phyloP scores from a whole-genome alignment of 1,284 basidiomycete species.

The Marasmius fiardii region DNA sequence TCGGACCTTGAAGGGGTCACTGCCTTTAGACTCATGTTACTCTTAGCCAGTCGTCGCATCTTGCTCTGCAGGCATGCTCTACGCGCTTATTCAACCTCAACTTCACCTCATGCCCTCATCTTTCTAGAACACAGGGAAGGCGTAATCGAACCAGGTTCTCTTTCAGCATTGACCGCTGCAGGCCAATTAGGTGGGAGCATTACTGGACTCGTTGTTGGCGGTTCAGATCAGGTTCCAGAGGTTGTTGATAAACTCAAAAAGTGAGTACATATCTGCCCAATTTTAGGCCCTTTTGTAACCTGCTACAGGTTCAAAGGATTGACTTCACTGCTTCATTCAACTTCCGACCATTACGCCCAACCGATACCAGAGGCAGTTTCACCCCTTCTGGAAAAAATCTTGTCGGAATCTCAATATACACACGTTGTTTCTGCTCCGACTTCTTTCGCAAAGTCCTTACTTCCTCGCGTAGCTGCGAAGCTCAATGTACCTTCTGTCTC shows the following conservation, averaged over 20 bases:
- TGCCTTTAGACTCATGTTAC: background rate
- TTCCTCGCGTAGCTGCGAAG: conserved; percentile 86
- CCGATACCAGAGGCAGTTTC: conserved; percentile 49
- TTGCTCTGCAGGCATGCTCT: conserved; percentile 20
- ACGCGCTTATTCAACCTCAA: conserved; percentile 54
- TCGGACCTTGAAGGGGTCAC: background rate
- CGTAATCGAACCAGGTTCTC: conserved; percentile 78
- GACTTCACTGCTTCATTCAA: conserved; percentile 45
- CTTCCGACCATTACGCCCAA: conserved; percentile 48
- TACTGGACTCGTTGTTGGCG: conserved; percentile 84
- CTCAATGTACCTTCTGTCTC: conserved; percentile 87
- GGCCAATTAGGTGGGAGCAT: conserved; percentile 82
- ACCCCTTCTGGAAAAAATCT: conserved; percentile 51
- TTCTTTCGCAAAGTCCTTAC: conserved; percentile 57
- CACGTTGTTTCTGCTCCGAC: conserved; percentile 80
- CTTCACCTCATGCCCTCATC: conserved; percentile 72
- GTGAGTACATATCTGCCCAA: conserved; percentile 37
- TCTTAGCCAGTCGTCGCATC: background rate
- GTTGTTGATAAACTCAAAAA: conserved; percentile 80
- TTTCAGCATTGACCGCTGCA: conserved; percentile 90
- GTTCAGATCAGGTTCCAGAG: conserved; percentile 63
- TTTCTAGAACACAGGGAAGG: conserved; percentile 88
- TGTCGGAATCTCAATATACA: conserved; percentile 64
- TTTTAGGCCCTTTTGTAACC: conserved; percentile 10
- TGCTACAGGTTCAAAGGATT: conserved; percentile 45